A percentile compares a stretch with the other conserved stretches of the same genome.
Conservation (phyloP, 2,329 filamentous ascomycete genomes). For the Coniochaeta sp. region DNA sequence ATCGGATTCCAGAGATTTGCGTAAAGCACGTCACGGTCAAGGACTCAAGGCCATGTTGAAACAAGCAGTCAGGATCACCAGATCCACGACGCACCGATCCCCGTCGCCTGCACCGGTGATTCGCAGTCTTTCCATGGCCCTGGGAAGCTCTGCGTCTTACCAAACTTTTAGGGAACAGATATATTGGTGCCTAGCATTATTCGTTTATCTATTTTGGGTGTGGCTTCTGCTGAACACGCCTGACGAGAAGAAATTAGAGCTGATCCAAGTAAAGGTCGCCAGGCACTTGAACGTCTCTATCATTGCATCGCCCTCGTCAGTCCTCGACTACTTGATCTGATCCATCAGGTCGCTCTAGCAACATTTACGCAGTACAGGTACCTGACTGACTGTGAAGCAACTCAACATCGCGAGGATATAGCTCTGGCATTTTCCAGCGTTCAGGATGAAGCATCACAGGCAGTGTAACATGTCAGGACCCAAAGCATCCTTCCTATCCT, state of each 20-base stretch:
- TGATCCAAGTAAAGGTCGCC: too few relatives aligned
- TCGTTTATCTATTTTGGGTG: not conserved
- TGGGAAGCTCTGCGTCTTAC: not conserved
- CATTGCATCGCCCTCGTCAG: too few relatives aligned
- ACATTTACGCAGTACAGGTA: too few relatives aligned
- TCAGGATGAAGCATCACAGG: too few relatives aligned
- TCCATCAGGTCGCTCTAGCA: too few relatives aligned
- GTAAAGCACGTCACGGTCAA: not conserved
- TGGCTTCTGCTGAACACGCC: too few relatives aligned
- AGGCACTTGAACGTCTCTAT: too few relatives aligned
- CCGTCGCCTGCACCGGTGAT: not conserved
- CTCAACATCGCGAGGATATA: too few relatives aligned
- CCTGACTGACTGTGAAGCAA: too few relatives aligned
- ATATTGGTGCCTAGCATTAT: not conserved
- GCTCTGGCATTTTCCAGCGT: too few relatives aligned
- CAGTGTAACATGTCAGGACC: not conserved
- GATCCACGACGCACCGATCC: not conserved
- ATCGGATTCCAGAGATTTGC: not conserved
- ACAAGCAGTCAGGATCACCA: not conserved
- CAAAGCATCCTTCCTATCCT: not conserved
- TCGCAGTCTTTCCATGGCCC: not conserved
- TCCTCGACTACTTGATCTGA: too few relatives aligned
- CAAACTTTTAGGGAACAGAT: not conserved
- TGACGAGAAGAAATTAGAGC: too few relatives aligned
- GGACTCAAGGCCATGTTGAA: not conserved